Conservation (phyloP, 148 eudicot species). For the Diospyros lotus region DNA sequence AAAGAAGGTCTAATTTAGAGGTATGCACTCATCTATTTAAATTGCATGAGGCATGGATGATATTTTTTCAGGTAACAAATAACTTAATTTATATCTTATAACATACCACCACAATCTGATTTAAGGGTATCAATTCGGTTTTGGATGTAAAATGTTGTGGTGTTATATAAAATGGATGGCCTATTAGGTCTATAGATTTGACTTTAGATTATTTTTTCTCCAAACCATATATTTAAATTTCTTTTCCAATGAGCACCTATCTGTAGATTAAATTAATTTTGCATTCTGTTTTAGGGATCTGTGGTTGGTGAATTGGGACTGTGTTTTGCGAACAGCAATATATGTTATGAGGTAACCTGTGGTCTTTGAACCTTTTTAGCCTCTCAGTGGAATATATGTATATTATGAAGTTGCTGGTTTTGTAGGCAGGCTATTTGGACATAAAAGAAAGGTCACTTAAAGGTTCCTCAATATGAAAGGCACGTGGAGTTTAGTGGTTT, state of each 20-base stretch:
- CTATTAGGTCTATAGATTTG: no score
- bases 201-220: no score
- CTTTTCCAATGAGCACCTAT: background rate
- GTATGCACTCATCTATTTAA: constrained; percentile 28
- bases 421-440: constrained; percentile 81
- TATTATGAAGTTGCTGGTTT: constrained; percentile 11
- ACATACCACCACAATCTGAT: background rate
- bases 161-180: no score
- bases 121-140: background rate
- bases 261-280: background rate
- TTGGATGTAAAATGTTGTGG: background rate
- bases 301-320: constrained; percentile 93
- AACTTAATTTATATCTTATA: background rate
- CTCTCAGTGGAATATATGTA: background rate
- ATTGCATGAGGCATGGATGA: constrained; percentile 1
- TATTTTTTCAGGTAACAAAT: background rate
- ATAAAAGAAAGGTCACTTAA: constrained; percentile 70
- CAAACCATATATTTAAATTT: no score
- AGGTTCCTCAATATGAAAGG: constrained; percentile 79
- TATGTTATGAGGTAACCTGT: constrained; percentile 75
- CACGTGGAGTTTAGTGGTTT: constrained; percentile 84
- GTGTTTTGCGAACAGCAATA: constrained; percentile 86
- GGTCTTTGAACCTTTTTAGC: constrained; percentile 4
- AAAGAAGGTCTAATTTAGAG: constrained; percentile 88
- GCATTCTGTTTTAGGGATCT: constrained; percentile 48